A percentile compares a stretch with the other conserved stretches of the same genome.
phyloP scores from a whole-genome alignment of 2,329 filamentous ascomycete genomes.

The Mycosphaerella sp. region DNA sequence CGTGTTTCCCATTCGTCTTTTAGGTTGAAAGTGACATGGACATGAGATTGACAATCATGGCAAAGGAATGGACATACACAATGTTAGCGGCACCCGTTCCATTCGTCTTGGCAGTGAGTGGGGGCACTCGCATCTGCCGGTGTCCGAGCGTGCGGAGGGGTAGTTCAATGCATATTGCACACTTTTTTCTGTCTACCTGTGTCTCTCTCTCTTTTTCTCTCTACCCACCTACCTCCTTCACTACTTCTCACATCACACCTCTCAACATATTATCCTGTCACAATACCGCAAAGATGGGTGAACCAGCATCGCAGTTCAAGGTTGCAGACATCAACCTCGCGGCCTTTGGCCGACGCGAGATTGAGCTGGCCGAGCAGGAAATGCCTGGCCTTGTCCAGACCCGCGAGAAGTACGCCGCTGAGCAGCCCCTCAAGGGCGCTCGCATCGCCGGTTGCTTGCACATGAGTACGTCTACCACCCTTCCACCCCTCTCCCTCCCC shows the following conservation, averaged over 20 bases:
- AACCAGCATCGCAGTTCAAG: conserved; percentile 91
- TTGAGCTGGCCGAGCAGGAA: conserved; percentile 84
- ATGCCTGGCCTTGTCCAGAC: conserved; percentile 99
- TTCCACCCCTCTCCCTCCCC: not conserved
- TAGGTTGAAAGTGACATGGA: too few relatives aligned
- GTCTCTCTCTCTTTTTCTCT: conserved; percentile 13
- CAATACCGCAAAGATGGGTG: conserved; percentile 50
- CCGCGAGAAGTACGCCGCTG: conserved; percentile 78
- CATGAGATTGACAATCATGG: not conserved
- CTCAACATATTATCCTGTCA: conserved; percentile 7
- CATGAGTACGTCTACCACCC: conserved; percentile 61
- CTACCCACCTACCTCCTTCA: conserved; percentile 7
- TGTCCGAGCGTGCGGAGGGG: not conserved
- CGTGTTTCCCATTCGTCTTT: too few relatives aligned
- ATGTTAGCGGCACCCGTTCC: not conserved
- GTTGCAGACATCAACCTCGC: conserved; percentile 95
- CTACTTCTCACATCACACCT: not conserved
- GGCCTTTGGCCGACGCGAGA: conserved; percentile 98
- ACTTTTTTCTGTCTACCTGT: conserved; percentile 6
- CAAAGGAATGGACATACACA: not conserved
- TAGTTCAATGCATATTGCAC: not conserved
- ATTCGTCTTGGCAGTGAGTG: too few relatives aligned
- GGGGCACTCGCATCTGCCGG: too few relatives aligned
- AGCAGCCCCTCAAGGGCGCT: conserved; percentile 91
- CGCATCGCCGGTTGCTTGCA: conserved; percentile 97